Evolutionary conservation across 2,329 filamentous ascomycete species (phyloP).

Genomic region (Beauveria caledonica): DNA sequence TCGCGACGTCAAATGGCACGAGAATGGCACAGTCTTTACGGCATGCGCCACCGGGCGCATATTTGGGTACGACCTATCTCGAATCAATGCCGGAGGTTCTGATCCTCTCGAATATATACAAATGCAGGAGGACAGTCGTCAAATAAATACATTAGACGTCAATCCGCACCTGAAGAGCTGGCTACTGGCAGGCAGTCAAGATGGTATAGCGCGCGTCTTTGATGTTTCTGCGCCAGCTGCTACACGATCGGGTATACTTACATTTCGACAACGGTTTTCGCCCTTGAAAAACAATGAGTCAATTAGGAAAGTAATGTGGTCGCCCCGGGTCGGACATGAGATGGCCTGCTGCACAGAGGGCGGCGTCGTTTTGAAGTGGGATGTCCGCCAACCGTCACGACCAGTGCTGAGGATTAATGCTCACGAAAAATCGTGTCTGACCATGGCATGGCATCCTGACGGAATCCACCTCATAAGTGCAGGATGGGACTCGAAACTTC

Average conservation of each 20-base stretch:
- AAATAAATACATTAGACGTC: slow-evolving; percentile 56
- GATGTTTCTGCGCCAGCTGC: slow-evolving; percentile 44
- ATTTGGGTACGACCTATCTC: slow-evolving; percentile 53
- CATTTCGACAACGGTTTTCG: slow-evolving; percentile 39
- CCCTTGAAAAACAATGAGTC: slow-evolving; percentile 31
- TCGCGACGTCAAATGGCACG: slow-evolving; percentile 53
- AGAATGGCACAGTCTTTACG: slow-evolving; percentile 49
- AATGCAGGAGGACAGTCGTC: slow-evolving; percentile 52
- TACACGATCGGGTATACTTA: slow-evolving; percentile 40
- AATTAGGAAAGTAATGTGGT: slow-evolving; percentile 58
- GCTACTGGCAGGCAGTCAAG: slow-evolving; percentile 55
- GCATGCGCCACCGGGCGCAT: slow-evolving; percentile 58
- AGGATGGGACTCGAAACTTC: slow-evolving; percentile 51
- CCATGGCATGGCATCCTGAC: slow-evolving; percentile 60
- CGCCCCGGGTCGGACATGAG: slow-evolving; percentile 50
- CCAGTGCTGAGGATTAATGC: slow-evolving; percentile 53
- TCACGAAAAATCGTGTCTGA: slow-evolving; percentile 51
- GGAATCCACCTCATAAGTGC: slow-evolving; percentile 58
- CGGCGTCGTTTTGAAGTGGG: slow-evolving; percentile 56
- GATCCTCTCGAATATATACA: slow-evolving; percentile 47
- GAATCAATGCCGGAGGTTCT: slow-evolving; percentile 34
- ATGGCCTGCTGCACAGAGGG: slow-evolving; percentile 59
- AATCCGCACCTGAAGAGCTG: slow-evolving; percentile 51
- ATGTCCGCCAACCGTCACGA: slow-evolving; percentile 45
- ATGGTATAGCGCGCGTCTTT: slow-evolving; percentile 54